Percentiles rank a stretch among this genome's conserved stretches.
Evolutionary conservation across 306 rosid genomes (phyloP).

Genomic region (Malus sieversii): DNA sequence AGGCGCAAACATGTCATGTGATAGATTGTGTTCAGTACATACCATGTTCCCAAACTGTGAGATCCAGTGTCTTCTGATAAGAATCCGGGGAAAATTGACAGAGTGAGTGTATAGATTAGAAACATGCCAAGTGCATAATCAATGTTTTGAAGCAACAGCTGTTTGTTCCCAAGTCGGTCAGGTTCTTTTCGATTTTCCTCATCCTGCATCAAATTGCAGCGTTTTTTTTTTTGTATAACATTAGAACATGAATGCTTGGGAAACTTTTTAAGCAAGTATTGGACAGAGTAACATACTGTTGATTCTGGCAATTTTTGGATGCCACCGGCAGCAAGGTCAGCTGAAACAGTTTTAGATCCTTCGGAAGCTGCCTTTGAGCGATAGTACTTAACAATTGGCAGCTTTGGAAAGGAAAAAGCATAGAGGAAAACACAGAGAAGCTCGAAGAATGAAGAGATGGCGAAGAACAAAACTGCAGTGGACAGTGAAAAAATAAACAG

Average conservation of each 20-base stretch:
- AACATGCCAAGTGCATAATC: conserved; percentile 73
- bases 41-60: conserved; percentile 79
- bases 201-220: conserved; percentile 27
- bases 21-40: conserved; percentile 1
- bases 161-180: conserved; percentile 51
- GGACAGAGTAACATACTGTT: conserved; percentile 17
- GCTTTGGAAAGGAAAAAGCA: conserved; percentile 59
- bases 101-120: conserved; percentile 45
- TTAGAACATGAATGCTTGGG: background rate
- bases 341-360: conserved; percentile 78
- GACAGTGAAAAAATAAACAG: background rate
- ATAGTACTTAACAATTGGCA: conserved; percentile 69
- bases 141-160: conserved; percentile 56
- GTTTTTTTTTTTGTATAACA: background rate
- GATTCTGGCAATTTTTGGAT: conserved; percentile 28
- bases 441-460: conserved; percentile 60
- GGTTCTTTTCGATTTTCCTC: conserved; percentile 23
- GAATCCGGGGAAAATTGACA: conserved; percentile 90
- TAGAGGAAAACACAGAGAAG: conserved; percentile 61
- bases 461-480: conserved; percentile 70
- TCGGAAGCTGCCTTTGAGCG: conserved; percentile 82
- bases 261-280: background rate
- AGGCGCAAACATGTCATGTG: background rate
- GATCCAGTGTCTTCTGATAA: conserved; percentile 82
- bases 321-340: conserved; percentile 84